Evolutionary conservation across 352 stramenopile genomes (phyloP).

Genomic region (Globisporangium sylvaticum): DNA sequence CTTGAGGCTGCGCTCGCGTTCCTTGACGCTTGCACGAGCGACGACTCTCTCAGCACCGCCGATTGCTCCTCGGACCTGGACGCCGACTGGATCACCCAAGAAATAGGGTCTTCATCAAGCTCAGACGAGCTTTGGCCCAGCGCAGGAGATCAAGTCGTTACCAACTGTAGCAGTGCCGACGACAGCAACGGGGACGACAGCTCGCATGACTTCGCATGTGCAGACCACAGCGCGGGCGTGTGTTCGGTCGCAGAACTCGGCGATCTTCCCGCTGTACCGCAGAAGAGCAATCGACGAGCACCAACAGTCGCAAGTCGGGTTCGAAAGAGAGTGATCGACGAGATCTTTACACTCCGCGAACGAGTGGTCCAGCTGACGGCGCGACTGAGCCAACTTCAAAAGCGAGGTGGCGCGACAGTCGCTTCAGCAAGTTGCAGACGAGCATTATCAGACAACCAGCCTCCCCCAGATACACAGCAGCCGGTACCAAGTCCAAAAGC

Average conservation of each 20-base stretch:
- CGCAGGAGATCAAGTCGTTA: not conserved
- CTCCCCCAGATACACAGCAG: not conserved
- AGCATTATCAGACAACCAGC: not conserved
- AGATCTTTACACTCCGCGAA: slow-evolving; percentile 8
- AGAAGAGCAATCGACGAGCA: not conserved
- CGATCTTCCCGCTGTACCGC: not conserved
- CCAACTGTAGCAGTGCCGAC: not conserved
- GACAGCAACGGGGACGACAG: not conserved
- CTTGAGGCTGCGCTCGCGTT: slow-evolving; percentile 22
- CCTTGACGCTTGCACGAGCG: slow-evolving; percentile 15
- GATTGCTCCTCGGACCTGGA: not conserved
- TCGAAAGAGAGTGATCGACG: not conserved
- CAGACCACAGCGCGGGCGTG: not conserved
- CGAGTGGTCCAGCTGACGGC: slow-evolving; percentile 3
- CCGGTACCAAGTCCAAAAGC: too few species aligned
- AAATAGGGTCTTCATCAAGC: not conserved
- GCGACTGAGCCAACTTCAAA: not conserved
- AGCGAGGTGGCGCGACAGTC: not conserved
- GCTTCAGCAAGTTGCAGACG: not conserved
- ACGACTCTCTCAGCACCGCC: not conserved
- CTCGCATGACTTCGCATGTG: not conserved
- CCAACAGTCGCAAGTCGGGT: not conserved
- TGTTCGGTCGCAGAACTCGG: not conserved
- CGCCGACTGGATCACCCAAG: not conserved
- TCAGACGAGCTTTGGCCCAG: not conserved